phyloP scores from a whole-genome alignment of 1,139 yeast species.

The Pneumocystis murina region DNA sequence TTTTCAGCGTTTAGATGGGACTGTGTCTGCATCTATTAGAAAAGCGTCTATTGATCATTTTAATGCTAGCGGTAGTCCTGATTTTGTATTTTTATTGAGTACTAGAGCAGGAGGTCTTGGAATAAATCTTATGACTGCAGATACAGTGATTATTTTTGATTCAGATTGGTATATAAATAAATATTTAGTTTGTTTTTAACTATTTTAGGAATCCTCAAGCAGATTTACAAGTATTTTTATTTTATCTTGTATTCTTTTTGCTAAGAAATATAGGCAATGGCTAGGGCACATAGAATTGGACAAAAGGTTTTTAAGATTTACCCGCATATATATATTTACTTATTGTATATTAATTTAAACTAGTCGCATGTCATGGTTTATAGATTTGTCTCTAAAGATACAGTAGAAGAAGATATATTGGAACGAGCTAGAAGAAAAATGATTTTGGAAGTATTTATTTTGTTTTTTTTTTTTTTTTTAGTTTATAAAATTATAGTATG shows the following conservation, averaged over 20 bases:
- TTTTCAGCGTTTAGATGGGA: slow-evolving; percentile 92
- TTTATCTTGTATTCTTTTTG: background rate
- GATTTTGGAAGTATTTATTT: slow-evolving; percentile 51
- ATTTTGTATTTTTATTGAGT: slow-evolving; percentile 76
- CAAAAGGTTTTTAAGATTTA: slow-evolving; percentile 37
- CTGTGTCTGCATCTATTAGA: slow-evolving; percentile 86
- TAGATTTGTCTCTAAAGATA: slow-evolving; percentile 89
- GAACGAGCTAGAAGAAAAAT: slow-evolving; percentile 95
- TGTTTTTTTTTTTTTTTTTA: background rate
- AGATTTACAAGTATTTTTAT: slow-evolving; percentile 39
- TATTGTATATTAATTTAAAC: background rate
- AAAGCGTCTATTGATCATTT: slow-evolving; percentile 91
- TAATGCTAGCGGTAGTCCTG: slow-evolving; percentile 85
- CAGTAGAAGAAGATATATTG: slow-evolving; percentile 91
- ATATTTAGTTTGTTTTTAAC: background rate
- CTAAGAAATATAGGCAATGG: slow-evolving; percentile 58
- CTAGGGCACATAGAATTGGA: slow-evolving; percentile 97
- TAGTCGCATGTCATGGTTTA: slow-evolving; percentile 85
- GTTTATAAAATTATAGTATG: slow-evolving; percentile 33
- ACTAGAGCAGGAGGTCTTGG: slow-evolving; percentile 99
- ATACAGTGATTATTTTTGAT: slow-evolving; percentile 91
- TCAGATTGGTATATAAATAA: slow-evolving; percentile 56
- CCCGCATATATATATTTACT: background rate
- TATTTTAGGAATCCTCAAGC: slow-evolving; percentile 64
- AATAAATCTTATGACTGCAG: slow-evolving; percentile 96